Conservation (phyloP, 768 basidiomycete species). For the Calvatia gigantea region DNA sequence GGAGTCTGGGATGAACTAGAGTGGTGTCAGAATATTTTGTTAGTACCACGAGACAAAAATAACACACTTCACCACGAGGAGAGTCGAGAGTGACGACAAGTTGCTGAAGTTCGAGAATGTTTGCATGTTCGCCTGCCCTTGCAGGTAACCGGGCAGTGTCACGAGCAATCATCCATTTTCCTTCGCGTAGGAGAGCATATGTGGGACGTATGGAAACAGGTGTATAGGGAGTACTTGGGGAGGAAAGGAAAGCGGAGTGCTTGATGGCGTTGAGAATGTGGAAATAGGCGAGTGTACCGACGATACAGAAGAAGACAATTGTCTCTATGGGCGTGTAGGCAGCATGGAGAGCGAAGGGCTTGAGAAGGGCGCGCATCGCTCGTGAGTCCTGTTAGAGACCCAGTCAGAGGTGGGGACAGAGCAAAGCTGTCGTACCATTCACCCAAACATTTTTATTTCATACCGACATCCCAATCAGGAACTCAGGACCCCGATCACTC, state of each 20-base stretch:
- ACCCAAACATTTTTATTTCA: constrained; percentile 10
- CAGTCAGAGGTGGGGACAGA: not conserved
- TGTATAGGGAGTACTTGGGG: constrained; percentile 28
- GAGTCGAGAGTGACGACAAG: constrained; percentile 56
- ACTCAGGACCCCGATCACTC: not conserved
- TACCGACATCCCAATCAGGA: not conserved
- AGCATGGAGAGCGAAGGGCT: constrained; percentile 68
- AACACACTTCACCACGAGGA: constrained; percentile 27
- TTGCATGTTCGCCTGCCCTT: constrained; percentile 18
- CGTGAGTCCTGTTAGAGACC: not conserved
- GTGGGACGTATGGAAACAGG: constrained; percentile 50
- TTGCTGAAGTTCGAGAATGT: constrained; percentile 69
- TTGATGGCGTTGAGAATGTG: constrained; percentile 90
- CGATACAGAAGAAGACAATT: constrained; percentile 84
- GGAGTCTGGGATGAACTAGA: constrained; percentile 26
- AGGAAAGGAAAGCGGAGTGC: constrained; percentile 76
- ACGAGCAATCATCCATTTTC: constrained; percentile 61
- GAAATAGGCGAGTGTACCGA: constrained; percentile 93
- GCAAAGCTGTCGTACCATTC: constrained; percentile 8
- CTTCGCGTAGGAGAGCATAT: constrained; percentile 48
- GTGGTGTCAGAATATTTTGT: constrained; percentile 5
- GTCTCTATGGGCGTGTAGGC: constrained; percentile 83
- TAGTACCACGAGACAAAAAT: not conserved
- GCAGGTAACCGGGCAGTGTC: constrained; percentile 45
- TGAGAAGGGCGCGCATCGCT: constrained; percentile 54